Conservation (phyloP, 306 rosid genomes). For the Prunus mume region DNA sequence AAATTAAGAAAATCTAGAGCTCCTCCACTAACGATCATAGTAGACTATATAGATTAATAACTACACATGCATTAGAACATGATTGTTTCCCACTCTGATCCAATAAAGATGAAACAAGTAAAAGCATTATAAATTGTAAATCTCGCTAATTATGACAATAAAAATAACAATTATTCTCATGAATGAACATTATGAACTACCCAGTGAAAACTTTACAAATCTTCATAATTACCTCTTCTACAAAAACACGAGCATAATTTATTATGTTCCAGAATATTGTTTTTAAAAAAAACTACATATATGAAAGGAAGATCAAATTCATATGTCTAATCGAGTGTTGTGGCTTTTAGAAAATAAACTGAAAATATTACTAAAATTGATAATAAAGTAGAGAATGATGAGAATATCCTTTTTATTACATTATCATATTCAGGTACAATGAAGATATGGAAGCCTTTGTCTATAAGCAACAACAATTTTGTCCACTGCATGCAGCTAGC, state of each 20-base stretch:
- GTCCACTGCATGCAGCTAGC: constrained; percentile 26
- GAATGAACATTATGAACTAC: background rate
- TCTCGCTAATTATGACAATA: background rate
- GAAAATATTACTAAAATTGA: background rate
- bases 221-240: no score
- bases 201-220: no score
- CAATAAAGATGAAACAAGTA: background rate
- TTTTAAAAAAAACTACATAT: no score
- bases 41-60: background rate
- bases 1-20: no score
- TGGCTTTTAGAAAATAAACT: background rate
- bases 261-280: background rate
- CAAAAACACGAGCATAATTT: no score
- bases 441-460: constrained; percentile 52
- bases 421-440: background rate
- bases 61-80: constrained; percentile 22
- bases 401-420: constrained; percentile 1
- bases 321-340: background rate
- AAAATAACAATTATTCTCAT: background rate
- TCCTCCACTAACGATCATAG: constrained; percentile 7
- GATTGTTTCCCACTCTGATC: constrained; percentile 30
- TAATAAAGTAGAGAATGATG: constrained; percentile 22
- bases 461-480: constrained; percentile 61
- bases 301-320: background rate
- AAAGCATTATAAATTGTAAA: background rate